Evolutionary conservation across 1,284 basidiomycete genomes (phyloP).

Genomic region (Tausonia pullulans): DNA sequence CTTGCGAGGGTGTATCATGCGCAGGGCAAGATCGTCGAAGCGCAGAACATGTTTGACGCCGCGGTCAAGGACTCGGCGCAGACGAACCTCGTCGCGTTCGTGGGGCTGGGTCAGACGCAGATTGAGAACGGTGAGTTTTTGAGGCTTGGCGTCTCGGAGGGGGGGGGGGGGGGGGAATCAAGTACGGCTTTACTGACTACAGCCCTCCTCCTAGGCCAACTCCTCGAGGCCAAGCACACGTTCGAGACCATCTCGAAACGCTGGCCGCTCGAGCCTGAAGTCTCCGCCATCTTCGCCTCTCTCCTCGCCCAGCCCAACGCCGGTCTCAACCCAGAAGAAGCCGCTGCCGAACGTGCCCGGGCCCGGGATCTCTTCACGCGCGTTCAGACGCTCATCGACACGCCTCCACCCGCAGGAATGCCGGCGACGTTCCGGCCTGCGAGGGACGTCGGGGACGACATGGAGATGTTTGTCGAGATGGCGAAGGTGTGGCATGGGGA

Average conservation of each 20-base stretch:
- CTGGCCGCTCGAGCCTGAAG: conserved; percentile 47
- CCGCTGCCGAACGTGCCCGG: conserved; percentile 54
- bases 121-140: conserved; percentile 54
- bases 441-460: conserved; percentile 55
- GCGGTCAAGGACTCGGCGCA: conserved; percentile 61
- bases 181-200: conserved; percentile 1
- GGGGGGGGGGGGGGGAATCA: neutral
- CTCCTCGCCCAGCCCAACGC: conserved; percentile 66
- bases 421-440: conserved; percentile 49
- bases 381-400: conserved; percentile 53
- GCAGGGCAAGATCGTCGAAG: conserved; percentile 50
- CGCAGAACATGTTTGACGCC: conserved; percentile 55
- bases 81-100: conserved; percentile 61
- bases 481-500: conserved; percentile 77
- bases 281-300: conserved; percentile 76
- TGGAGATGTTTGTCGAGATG: conserved; percentile 75
- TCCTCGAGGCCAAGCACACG: conserved; percentile 57
- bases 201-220: neutral
- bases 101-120: conserved; percentile 77
- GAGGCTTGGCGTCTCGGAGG: neutral
- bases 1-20: conserved; percentile 64
- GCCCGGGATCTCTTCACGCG: conserved; percentile 74
- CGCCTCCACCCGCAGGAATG: conserved; percentile 41
- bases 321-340: conserved; percentile 61
- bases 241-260: conserved; percentile 56